A percentile compares a stretch with the other conserved stretches of the same genome.
These are phyloP conservation scores for Sodiomyces alkalinus DNA, from an alignment of 2,329 filamentous ascomycete genomes.

Conservation along the genomic window DNA sequence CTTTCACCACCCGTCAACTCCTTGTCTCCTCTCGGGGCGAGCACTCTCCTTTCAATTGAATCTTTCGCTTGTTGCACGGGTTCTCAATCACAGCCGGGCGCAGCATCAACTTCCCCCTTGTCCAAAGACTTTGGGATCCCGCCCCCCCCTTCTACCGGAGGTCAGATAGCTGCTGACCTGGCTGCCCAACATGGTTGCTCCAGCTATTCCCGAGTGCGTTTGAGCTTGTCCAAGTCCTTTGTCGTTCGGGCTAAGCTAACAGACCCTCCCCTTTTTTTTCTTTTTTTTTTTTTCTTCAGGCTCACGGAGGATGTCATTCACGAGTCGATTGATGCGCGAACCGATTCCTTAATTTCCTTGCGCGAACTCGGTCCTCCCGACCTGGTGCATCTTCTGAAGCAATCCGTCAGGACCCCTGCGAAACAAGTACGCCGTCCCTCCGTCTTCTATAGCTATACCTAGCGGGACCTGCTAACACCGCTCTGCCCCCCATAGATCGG, in stretches of 20 bases:
- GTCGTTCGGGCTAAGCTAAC: constrained; percentile 10
- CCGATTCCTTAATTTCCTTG: constrained; percentile 70
- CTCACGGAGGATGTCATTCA: constrained; percentile 88
- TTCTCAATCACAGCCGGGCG: no score
- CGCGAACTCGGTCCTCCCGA: constrained; percentile 93
- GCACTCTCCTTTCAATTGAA: no score
- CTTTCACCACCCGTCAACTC: no score
- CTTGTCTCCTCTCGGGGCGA: no score
- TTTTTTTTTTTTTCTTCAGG: constrained; percentile 40
- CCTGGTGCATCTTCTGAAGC: constrained; percentile 85
- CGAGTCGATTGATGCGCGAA: constrained; percentile 82
- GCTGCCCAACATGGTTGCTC: constrained; percentile 48
- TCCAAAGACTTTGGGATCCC: no score
- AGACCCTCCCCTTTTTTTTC: no score
- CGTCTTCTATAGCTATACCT: not conserved
- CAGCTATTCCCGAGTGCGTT: constrained; percentile 60
- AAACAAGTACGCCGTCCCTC: constrained; percentile 31
- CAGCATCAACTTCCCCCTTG: no score
- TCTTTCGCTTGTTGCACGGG: no score
- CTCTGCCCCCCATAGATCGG: constrained; percentile 44
- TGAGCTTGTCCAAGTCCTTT: no score
- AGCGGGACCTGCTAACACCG: constrained; percentile 6
- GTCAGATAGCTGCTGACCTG: no score
- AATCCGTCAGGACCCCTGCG: constrained; percentile 38
- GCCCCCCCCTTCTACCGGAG: no score